phyloP scores from a whole-genome alignment of 805 yeast species.

The Lachancea kluyveri region DNA sequence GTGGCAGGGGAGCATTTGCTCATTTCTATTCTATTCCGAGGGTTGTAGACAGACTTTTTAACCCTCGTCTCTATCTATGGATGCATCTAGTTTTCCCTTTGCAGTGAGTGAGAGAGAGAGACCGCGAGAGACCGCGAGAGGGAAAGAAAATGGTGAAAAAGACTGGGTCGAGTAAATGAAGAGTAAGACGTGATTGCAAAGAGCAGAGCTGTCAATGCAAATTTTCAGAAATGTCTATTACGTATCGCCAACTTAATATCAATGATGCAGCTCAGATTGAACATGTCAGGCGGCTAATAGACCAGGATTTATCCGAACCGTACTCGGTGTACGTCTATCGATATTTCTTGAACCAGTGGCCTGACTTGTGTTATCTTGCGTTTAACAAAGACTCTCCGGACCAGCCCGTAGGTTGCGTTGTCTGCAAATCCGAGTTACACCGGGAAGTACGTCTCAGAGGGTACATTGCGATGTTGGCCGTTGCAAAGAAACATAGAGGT shows the following conservation, averaged over 20 bases:
- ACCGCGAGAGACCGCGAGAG: no score
- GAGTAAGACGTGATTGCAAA: no score
- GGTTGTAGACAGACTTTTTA: no score
- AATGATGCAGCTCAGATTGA: constrained; percentile 34
- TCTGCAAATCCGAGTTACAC: constrained; percentile 76
- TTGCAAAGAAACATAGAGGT: constrained; percentile 64
- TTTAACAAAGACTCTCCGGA: constrained; percentile 30
- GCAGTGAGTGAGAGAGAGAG: no score
- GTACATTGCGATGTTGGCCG: constrained; percentile 94
- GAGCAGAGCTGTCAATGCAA: not conserved
- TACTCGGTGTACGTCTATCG: constrained; percentile 90
- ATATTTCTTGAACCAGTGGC: constrained; percentile 88
- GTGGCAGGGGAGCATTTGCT: no score
- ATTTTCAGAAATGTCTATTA: constrained; percentile 3
- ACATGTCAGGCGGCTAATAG: constrained; percentile 51
- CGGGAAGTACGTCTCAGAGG: constrained; percentile 67
- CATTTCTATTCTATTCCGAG: no score
- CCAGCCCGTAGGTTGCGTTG: constrained; percentile 70
- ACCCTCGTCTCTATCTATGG: no score
- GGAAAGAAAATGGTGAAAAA: no score
- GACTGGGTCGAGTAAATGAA: no score
- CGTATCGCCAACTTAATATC: constrained; percentile 23
- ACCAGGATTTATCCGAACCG: constrained; percentile 81
- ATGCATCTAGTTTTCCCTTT: no score
- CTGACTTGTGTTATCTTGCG: constrained; percentile 69